phyloP scores from a whole-genome alignment of 768 basidiomycete genomes.

The Auriculariales sp. region DNA sequence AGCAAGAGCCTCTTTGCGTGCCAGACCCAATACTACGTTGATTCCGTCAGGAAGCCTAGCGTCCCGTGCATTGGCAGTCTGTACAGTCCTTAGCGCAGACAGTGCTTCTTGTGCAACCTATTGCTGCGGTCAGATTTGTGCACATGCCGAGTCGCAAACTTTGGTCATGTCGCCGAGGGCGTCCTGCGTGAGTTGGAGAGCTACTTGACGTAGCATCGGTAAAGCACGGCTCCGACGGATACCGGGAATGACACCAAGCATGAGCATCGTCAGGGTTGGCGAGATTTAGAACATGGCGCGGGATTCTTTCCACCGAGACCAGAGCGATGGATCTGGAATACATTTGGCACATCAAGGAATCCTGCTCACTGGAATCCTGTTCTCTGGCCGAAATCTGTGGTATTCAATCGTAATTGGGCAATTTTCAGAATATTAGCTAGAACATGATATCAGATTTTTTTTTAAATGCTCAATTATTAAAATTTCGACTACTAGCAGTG shows the following conservation, averaged over 20 bases:
- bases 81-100: conserved; percentile 73
- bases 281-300: conserved; percentile 93
- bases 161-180: conserved; percentile 93
- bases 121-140: neutral
- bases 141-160: conserved; percentile 15
- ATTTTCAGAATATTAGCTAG: no score
- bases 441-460: no score
- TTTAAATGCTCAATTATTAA: no score
- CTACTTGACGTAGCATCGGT: conserved; percentile 85
- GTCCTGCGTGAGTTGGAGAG: conserved; percentile 85
- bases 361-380: no score
- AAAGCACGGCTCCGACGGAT: no score
- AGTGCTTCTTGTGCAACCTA: conserved; percentile 84
- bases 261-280: conserved; percentile 73
- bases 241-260: conserved; percentile 95
- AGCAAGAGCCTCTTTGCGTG: conserved; percentile 76
- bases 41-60: no score
- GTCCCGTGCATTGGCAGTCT: conserved; percentile 92
- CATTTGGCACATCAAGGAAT: no score
- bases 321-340: conserved; percentile 78
- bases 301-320: conserved; percentile 85
- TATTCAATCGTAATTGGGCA: no score
- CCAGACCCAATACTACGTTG: conserved; percentile 52
- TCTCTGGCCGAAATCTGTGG: no score
- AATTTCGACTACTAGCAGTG: no score